These are phyloP conservation scores for Zoysia pacifica DNA, from an alignment of 176 grass and related monocot genomes.

Conservation along the genomic window DNA sequence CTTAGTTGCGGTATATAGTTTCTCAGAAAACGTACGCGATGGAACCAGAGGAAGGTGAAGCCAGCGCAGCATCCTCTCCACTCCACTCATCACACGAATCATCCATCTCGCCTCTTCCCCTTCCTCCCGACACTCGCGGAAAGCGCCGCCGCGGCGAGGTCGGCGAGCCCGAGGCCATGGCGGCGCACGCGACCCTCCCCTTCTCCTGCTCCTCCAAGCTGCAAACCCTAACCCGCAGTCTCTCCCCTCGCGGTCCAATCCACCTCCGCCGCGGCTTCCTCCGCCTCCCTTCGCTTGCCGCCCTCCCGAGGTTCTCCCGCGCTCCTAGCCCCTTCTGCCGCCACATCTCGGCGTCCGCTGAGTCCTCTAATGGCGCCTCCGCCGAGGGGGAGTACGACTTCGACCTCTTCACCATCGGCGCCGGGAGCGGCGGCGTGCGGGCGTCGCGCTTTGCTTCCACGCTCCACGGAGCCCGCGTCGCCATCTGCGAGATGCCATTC, in stretches of 20 bases:
- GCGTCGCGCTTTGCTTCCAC: conserved; percentile 84
- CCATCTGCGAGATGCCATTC: conserved; percentile 91
- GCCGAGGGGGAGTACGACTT: conserved; percentile 57
- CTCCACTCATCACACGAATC: conserved; percentile 24
- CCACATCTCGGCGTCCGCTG: conserved; percentile 28
- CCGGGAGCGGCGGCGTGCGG: conserved; percentile 87
- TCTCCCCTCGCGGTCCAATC: conserved; percentile 37
- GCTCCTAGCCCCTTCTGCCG: conserved; percentile 30
- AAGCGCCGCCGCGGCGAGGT: conserved; percentile 18
- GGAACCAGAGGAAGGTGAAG: conserved; percentile 1
- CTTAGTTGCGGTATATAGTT: rapidly evolving
- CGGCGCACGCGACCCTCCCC: conserved; percentile 43
- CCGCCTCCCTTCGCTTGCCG: conserved; percentile 35
- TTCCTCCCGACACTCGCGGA: conserved; percentile 26
- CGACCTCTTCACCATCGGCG: conserved; percentile 94
- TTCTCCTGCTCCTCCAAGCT: conserved; percentile 64
- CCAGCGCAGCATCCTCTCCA: conserved; percentile 17
- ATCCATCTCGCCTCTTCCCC: conserved; percentile 24
- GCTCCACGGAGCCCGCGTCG: conserved; percentile 71
- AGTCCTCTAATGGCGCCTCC: conserved; percentile 42
- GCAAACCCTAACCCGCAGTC: conserved; percentile 47
- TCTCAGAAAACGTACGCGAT: no score
- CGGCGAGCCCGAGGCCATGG: conserved; percentile 37
- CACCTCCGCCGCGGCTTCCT: conserved; percentile 27
- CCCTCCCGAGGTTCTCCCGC: conserved; percentile 29